Conservation (phyloP, 192 early-diverging fungal species). For the Funneliformis geosporum region DNA sequence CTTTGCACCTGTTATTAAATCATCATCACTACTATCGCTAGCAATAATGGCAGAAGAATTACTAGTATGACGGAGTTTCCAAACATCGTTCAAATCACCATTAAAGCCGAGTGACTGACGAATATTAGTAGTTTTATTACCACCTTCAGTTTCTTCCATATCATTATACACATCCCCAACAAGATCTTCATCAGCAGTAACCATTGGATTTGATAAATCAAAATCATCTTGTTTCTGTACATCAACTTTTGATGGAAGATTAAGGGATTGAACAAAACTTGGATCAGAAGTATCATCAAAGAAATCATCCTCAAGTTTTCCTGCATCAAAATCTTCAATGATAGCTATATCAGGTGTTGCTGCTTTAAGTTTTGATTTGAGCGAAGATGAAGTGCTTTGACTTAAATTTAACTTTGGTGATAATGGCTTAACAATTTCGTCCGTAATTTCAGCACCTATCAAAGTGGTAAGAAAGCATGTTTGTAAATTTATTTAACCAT, state of each 20-base stretch:
- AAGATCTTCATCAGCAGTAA: conserved; percentile 54
- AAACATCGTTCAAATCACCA: neutral
- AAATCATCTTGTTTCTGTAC: conserved; percentile 38
- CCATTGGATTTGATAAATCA: conserved; percentile 49
- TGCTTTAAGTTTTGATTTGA: neutral
- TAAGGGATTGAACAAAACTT: neutral
- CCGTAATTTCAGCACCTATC: neutral
- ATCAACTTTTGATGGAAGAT: neutral
- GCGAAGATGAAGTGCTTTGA: neutral
- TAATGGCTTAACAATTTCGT: neutral
- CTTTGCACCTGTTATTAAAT: neutral
- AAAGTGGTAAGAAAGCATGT: neutral
- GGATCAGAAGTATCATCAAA: conserved; percentile 36
- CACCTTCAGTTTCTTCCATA: conserved; percentile 22
- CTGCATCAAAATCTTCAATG: conserved; percentile 49
- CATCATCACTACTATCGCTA: conserved; percentile 28
- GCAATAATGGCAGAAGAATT: neutral
- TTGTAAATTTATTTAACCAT: neutral
- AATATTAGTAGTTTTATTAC: conserved; percentile 8
- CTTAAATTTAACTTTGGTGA: neutral
- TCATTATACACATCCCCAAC: conserved; percentile 33
- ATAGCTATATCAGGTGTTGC: conserved; percentile 35
- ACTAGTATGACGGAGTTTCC: conserved; percentile 5
- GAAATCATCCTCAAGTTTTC: conserved; percentile 53
- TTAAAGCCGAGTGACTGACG: neutral